Base-by-base conservation (phyloP, 1,284 basidiomycete species). In the Pseudozyma tsukubaensis region DNA sequence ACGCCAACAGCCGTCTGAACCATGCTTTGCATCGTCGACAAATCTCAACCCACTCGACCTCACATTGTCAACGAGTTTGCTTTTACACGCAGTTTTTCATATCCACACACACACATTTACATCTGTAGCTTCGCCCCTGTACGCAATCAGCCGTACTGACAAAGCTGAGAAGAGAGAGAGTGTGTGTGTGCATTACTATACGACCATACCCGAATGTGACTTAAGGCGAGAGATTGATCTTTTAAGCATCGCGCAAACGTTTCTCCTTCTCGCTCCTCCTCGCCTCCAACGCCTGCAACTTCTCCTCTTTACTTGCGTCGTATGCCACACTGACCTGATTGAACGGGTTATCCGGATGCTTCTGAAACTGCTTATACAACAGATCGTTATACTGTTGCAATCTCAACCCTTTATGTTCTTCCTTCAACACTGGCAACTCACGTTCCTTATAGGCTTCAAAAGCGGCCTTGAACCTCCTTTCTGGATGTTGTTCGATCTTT, bases 371-470 rank as follows among this genome's bases (percentile, higher is more conserved):
- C 54, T 82, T 82, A 63, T 76, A 80, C 45, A 83, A 68, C 51
- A 80, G 49, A 47, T 85, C 80, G 81, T 91, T 90, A 84, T 94
- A 94, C 85, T 95, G 93, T 78, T 94, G 90, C 79, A 94, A 83
- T 54, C 92, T 89, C 71, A 94, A 86, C 1, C 92, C 93, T 51
- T 93, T 93, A 82, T 91, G 91, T 88, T 97, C 94, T 73, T 89
- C 86, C 83, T 89, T 91, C 68, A 92, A 77, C 24, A 88, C 90
- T 0, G 95, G 93, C 76, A 98, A 86, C 82, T 97, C 92, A 4
- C 90, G 88, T 77, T 97, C 94, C 82, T 92, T 90, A 86, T 95
- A 98, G 4, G 93, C 94, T 82, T 95, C 94, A 77, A 92, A 94
- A 7, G 94, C 92, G 42, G 91, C 94, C 59, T 66, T 73, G 75